Evolutionary conservation across 805 yeast species (phyloP).

Genomic region (Candida nemodendra): DNA sequence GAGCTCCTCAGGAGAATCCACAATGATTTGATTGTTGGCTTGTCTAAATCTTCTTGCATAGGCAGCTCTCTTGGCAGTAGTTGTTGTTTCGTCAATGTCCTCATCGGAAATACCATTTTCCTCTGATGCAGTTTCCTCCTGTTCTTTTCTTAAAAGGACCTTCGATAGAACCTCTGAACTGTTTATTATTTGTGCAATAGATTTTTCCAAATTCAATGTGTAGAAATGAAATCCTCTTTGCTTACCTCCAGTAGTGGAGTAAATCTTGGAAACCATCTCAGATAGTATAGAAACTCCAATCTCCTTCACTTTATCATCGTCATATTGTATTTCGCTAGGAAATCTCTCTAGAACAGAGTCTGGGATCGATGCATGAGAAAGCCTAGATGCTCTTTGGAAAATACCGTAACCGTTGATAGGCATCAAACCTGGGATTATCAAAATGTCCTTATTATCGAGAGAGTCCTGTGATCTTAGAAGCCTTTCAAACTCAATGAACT

Average conservation of each 20-base stretch:
- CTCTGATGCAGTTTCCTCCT: slow-evolving; percentile 37
- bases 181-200: slow-evolving; percentile 81
- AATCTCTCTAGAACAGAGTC: slow-evolving; percentile 48
- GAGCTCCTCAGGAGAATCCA: slow-evolving; percentile 18
- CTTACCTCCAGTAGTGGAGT: slow-evolving; percentile 50
- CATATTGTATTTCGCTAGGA: slow-evolving; percentile 57
- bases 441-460: slow-evolving; percentile 39
- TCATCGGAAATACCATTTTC: slow-evolving; percentile 33
- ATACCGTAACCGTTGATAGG: slow-evolving; percentile 84
- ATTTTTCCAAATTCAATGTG: slow-evolving; percentile 87
- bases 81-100: slow-evolving; percentile 26
- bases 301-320: slow-evolving; percentile 76
- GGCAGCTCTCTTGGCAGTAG: slow-evolving; percentile 38
- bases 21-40: slow-evolving; percentile 31
- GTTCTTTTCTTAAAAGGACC: slow-evolving; percentile 40
- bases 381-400: slow-evolving; percentile 83
- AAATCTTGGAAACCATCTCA: slow-evolving; percentile 60
- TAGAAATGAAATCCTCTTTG: slow-evolving; percentile 90
- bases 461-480: slow-evolving; percentile 40
- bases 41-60: slow-evolving; percentile 31
- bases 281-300: slow-evolving; percentile 76
- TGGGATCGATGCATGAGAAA: slow-evolving; percentile 87
- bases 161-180: slow-evolving; percentile 52
- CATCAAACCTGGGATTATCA: slow-evolving; percentile 85
- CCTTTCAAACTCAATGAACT: slow-evolving; percentile 65